Percentiles rank a stretch among this genome's conserved stretches.
Conservation (phyloP, 1,284 basidiomycete genomes). For the Cutaneotrichosporon curvatum region DNA sequence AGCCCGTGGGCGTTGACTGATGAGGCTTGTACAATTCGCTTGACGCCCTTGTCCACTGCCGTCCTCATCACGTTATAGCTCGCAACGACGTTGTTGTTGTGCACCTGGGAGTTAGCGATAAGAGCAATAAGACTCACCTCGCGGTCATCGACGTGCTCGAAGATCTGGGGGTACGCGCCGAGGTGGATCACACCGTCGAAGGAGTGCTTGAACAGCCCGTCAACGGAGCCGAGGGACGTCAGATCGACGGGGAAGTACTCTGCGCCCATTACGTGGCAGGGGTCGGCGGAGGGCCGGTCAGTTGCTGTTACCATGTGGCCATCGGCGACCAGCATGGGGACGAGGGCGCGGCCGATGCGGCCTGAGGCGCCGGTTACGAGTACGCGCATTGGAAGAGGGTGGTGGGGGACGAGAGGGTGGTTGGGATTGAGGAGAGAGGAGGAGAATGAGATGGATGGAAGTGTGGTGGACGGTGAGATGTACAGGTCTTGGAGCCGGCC, state of each 20-base stretch:
- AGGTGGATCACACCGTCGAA: slow-evolving; percentile 44
- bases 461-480: too few relatives aligned
- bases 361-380: slow-evolving; percentile 43
- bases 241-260: slow-evolving; percentile 29
- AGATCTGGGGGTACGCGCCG: slow-evolving; percentile 40
- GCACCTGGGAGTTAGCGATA: too few relatives aligned
- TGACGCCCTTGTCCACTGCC: slow-evolving; percentile 32
- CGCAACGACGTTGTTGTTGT: slow-evolving; percentile 39
- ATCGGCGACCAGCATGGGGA: slow-evolving; percentile 22
- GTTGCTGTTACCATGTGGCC: slow-evolving; percentile 33
- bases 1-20: slow-evolving; percentile 38
- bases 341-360: slow-evolving; percentile 22
- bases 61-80: slow-evolving; percentile 42
- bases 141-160: slow-evolving; percentile 22
- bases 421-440: background rate
- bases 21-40: slow-evolving; percentile 42
- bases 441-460: background rate
- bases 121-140: slow-evolving; percentile 16
- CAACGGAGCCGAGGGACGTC: slow-evolving; percentile 18
- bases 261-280: slow-evolving; percentile 1
- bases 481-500: too few relatives aligned
- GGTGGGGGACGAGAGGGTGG: background rate
- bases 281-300: slow-evolving; percentile 26
- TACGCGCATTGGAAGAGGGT: slow-evolving; percentile 40
- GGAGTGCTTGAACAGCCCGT: slow-evolving; percentile 20